Percentiles rank a stretch among this genome's conserved stretches.
Evolutionary conservation across 1,139 yeast genomes (phyloP).

Genomic region (Candida sanyaensis): DNA sequence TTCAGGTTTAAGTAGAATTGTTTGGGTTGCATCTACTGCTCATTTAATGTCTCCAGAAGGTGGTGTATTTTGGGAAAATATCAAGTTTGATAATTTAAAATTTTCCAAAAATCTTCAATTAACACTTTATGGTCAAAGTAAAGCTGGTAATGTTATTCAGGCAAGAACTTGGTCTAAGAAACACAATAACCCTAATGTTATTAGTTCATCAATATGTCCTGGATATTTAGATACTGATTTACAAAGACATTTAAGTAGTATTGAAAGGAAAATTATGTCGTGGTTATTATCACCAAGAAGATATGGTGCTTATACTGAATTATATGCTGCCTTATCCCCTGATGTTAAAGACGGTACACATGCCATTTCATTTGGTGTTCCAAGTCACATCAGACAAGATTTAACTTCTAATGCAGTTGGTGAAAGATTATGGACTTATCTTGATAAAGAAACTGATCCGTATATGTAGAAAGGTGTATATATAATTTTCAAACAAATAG

Average conservation of each 20-base stretch:
- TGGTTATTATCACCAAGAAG: conserved; percentile 10
- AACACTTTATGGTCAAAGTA: conserved; percentile 47
- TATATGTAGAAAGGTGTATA: conserved; percentile 6
- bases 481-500: neutral
- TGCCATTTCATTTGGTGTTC: conserved; percentile 26
- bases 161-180: conserved; percentile 42
- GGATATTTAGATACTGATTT: conserved; percentile 47
- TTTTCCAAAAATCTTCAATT: conserved; percentile 2
- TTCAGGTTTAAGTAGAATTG: conserved; percentile 33
- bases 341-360: conserved; percentile 15
- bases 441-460: conserved; percentile 12
- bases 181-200: conserved; percentile 38
- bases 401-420: conserved; percentile 13
- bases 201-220: conserved; percentile 45
- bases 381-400: conserved; percentile 19
- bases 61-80: conserved; percentile 44
- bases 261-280: conserved; percentile 8
- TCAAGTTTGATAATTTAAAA: conserved; percentile 19
- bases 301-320: conserved; percentile 25
- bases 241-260: conserved; percentile 25
- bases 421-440: conserved; percentile 15
- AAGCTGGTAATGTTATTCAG: conserved; percentile 45
- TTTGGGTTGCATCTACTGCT: conserved; percentile 49
- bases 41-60: conserved; percentile 37
- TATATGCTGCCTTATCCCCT: conserved; percentile 24